Evolutionary conservation across 1,139 yeast genomes (phyloP), one percentile per base, ranked within the genome.

Genomic region (Geotrichum bryndzae): DNA sequence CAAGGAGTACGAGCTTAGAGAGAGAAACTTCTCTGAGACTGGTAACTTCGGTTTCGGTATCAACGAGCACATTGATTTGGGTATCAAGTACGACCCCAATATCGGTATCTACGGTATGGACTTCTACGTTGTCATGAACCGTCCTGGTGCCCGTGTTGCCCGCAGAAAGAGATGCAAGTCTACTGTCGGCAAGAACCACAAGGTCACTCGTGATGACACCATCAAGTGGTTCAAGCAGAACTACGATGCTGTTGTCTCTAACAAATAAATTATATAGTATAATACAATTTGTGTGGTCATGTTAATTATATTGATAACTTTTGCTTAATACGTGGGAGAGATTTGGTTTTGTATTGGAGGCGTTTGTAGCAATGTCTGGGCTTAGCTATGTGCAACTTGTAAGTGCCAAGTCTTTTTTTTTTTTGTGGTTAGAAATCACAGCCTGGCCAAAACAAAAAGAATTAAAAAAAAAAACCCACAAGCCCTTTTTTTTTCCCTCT

Each of bases 31-130:
- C 86, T 90, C 97, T 76, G 90, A 85, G 74, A 92, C 98, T 77
- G 99, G 99, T 84, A 95, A 94, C 97, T 94, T 94, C 77, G 99
- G 99, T 85, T 94, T 94, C 88, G 99, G 99, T 88, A 86, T 94
- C 79, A 90, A 90, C 76, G 99, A 94, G 86, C 99, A 94, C 88
- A 94, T 94, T 77, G 99, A 94, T 82, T 88, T 94, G 82, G 99
- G 99, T 86, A 94, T 94, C 89, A 95, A 95, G 86, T 94, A 94
- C 85, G 99, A 95, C 82, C 99, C 99, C 82, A 86, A 90, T 79
- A 95, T 94, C 78, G 99, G 99, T 82, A 94, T 94, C 81, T 95
- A 94, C 94, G 99, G 99, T 87, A 94, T 94, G 99, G 99, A 94
- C 84, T 94, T 94, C 89, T 95, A 91, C 94, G 94, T 94, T 79